Conservation (phyloP, 805 yeast species). For the Kazachstania bromeliacearum region DNA sequence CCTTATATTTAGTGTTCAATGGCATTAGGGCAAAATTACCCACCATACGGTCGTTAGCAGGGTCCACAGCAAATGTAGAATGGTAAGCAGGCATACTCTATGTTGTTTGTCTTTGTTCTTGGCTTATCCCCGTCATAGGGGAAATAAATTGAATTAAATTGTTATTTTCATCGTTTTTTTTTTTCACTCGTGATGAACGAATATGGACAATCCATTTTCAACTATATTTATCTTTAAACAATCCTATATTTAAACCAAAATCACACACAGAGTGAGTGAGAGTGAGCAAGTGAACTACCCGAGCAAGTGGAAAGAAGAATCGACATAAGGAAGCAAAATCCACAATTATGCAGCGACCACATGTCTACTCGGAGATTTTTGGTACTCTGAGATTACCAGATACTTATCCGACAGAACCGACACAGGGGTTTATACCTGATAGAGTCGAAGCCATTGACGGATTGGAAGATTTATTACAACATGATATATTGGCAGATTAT, state of each 20-base stretch:
- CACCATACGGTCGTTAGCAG: constrained; percentile 48
- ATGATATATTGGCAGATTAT: constrained; percentile 16
- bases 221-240: too few relatives aligned
- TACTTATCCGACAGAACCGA: constrained; percentile 5
- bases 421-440: constrained; percentile 9
- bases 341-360: too few relatives aligned
- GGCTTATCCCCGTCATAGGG: too few relatives aligned
- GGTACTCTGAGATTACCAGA: constrained; percentile 22
- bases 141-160: not conserved
- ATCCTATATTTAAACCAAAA: too few relatives aligned
- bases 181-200: too few relatives aligned
- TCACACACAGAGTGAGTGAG: too few relatives aligned
- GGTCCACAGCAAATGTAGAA: constrained; percentile 65
- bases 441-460: constrained; percentile 18
- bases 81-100: constrained; percentile 50
- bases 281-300: too few relatives aligned
- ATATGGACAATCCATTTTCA: too few relatives aligned
- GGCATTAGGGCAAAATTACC: constrained; percentile 84
- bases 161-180: not conserved
- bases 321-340: too few relatives aligned
- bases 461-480: constrained; percentile 13
- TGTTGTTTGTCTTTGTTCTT: constrained; percentile 4
- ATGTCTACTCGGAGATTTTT: constrained; percentile 16
- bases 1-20: constrained; percentile 71
- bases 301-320: too few relatives aligned